These are phyloP conservation scores for Boletales sp. DNA, from an alignment of 768 basidiomycete species.

Conservation along the genomic window DNA sequence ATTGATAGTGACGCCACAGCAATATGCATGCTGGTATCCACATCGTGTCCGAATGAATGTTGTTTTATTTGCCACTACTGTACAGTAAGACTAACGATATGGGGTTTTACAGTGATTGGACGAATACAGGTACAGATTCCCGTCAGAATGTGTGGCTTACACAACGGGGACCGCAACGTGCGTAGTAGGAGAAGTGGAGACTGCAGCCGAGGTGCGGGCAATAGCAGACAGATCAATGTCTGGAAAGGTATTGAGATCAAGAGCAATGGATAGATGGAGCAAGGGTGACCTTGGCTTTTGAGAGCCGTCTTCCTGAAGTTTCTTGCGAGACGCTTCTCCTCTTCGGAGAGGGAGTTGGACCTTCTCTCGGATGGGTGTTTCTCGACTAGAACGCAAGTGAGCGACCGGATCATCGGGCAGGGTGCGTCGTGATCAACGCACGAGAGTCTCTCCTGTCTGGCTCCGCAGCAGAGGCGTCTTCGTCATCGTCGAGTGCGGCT, in stretches of 20 bases:
- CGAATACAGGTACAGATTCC: slow-evolving; percentile 20
- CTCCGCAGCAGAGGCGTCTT: slow-evolving; percentile 40
- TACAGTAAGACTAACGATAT: background rate
- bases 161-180: slow-evolving; percentile 10
- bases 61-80: too few species aligned
- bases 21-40: too few species aligned
- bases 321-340: slow-evolving; percentile 61
- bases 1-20: too few species aligned
- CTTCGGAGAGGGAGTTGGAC: slow-evolving; percentile 48
- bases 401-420: background rate
- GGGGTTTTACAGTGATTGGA: background rate
- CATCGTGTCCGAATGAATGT: too few species aligned
- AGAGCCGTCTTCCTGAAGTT: slow-evolving; percentile 72
- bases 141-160: slow-evolving; percentile 3
- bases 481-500: slow-evolving; percentile 57
- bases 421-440: slow-evolving; percentile 5
- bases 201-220: slow-evolving; percentile 77
- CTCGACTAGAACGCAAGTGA: slow-evolving; percentile 15
- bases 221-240: slow-evolving; percentile 69
- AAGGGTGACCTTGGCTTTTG: slow-evolving; percentile 50
- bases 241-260: slow-evolving; percentile 8
- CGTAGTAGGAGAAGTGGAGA: slow-evolving; percentile 49
- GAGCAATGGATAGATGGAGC: background rate
- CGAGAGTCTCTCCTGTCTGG: slow-evolving; percentile 17
- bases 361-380: slow-evolving; percentile 35